Evolutionary conservation across 164 flowering plant genomes (phyloP).

Genomic region (Magnolia sinica): DNA sequence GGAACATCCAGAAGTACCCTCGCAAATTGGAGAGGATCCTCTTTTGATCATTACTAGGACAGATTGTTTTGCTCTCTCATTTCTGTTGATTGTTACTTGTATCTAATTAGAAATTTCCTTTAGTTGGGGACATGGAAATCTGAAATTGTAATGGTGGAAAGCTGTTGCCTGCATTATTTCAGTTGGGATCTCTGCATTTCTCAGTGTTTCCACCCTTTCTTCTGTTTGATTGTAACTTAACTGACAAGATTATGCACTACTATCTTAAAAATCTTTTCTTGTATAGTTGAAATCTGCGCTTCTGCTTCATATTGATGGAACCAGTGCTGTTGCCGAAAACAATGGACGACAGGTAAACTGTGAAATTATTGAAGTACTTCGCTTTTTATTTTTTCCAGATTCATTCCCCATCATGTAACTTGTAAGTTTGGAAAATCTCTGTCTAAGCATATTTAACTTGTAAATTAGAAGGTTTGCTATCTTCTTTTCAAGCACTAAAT

Average conservation of each 20-base stretch:
- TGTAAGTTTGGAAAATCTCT: neutral
- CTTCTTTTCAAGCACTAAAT: neutral
- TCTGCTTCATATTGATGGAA: conserved; percentile 78
- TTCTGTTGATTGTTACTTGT: neutral
- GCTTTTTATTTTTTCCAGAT: neutral
- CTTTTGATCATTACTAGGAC: neutral
- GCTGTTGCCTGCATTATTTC: neutral
- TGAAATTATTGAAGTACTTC: neutral
- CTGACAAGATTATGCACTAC: neutral
- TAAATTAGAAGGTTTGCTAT: neutral
- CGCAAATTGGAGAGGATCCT: neutral
- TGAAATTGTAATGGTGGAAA: neutral
- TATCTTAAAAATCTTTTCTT: neutral
- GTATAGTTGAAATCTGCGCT: conserved; percentile 78
- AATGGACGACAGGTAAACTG: conserved; percentile 79
- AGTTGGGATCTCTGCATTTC: neutral
- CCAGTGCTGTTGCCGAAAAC: conserved; percentile 83
- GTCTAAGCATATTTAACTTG: too few relatives aligned
- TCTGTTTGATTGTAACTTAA: neutral
- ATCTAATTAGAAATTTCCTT: neutral
- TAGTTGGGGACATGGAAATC: neutral
- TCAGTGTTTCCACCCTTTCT: neutral
- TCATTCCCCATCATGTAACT: neutral
- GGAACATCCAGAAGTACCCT: neutral
- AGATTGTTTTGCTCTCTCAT: neutral